phyloP scores from a whole-genome alignment of 2,329 filamentous ascomycete species.

The Blastomyces parvus region DNA sequence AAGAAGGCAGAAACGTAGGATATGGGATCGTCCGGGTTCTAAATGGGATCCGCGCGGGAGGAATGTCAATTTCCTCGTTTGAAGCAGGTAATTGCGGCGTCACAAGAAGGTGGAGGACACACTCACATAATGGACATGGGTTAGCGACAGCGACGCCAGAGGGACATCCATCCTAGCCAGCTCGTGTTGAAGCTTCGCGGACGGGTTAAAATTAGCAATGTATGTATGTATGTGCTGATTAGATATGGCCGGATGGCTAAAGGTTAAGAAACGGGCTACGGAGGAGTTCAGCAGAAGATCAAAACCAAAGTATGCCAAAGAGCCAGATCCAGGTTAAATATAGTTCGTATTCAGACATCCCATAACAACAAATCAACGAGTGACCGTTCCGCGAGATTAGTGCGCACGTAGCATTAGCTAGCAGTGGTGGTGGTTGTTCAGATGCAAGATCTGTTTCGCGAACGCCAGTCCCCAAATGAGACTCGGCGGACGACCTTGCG shows the following conservation, averaged over 20 bases:
- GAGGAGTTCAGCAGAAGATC: background rate
- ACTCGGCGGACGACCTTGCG: too few species aligned
- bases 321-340: background rate
- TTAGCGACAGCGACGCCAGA: constrained; percentile 82
- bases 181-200: background rate
- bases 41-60: constrained; percentile 11
- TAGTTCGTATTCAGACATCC: too few species aligned
- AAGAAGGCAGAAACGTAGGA: constrained; percentile 90
- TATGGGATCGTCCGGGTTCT: constrained; percentile 78
- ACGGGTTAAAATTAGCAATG: background rate
- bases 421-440: background rate
- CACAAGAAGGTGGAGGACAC: background rate
- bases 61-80: background rate
- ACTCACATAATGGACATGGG: constrained; percentile 89
- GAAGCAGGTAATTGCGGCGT: background rate
- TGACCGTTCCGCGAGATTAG: background rate
- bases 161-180: constrained; percentile 8
- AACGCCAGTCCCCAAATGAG: too few species aligned
- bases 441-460: background rate
- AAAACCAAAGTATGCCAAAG: background rate
- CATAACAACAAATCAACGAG: background rate
- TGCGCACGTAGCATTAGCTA: background rate
- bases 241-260: background rate
- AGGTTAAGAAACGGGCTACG: background rate
- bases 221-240: background rate